phyloP scores from a whole-genome alignment of 2,329 filamentous ascomycete genomes.

The Apiospora malaysiana region DNA sequence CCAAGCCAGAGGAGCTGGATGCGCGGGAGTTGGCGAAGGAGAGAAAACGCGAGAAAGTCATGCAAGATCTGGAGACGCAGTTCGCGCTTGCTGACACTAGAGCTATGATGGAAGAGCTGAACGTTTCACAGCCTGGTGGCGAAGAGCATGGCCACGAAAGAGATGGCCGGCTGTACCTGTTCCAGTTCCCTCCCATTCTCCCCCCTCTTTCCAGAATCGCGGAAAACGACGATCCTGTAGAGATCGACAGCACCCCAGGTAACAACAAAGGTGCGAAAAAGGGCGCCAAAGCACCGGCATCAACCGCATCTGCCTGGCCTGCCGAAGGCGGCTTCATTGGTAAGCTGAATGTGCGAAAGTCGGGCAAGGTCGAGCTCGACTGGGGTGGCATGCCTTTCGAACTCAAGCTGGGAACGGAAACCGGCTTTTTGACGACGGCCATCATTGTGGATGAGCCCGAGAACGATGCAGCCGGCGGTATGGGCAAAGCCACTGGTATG shows the following conservation, averaged over 20 bases:
- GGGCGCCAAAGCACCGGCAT: slow-evolving; percentile 29
- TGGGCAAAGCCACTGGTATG: slow-evolving; percentile 64
- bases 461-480: slow-evolving; percentile 47
- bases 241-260: slow-evolving; percentile 33
- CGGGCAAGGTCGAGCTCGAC: slow-evolving; percentile 65
- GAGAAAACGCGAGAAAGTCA: slow-evolving; percentile 37
- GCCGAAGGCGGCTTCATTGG: slow-evolving; percentile 64
- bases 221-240: slow-evolving; percentile 35
- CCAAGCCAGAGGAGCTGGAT: slow-evolving; percentile 26
- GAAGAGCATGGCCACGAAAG: slow-evolving; percentile 30
- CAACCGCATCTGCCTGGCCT: slow-evolving; percentile 47
- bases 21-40: slow-evolving; percentile 37
- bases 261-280: slow-evolving; percentile 30
- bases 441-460: slow-evolving; percentile 65
- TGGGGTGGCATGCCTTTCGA: slow-evolving; percentile 65
- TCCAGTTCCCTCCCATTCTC: slow-evolving; percentile 68
- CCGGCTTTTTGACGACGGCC: slow-evolving; percentile 62
- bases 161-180: slow-evolving; percentile 66
- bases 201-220: slow-evolving; percentile 54
- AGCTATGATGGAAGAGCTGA: slow-evolving; percentile 40
- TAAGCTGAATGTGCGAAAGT: slow-evolving; percentile 64
- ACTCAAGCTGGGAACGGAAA: slow-evolving; percentile 57
- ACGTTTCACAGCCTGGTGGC: slow-evolving; percentile 35
- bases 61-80: slow-evolving; percentile 38
- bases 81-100: slow-evolving; percentile 35